Evolutionary conservation across 1,139 yeast species (phyloP).

Genomic region (Kurtzmaniella natalensis): DNA sequence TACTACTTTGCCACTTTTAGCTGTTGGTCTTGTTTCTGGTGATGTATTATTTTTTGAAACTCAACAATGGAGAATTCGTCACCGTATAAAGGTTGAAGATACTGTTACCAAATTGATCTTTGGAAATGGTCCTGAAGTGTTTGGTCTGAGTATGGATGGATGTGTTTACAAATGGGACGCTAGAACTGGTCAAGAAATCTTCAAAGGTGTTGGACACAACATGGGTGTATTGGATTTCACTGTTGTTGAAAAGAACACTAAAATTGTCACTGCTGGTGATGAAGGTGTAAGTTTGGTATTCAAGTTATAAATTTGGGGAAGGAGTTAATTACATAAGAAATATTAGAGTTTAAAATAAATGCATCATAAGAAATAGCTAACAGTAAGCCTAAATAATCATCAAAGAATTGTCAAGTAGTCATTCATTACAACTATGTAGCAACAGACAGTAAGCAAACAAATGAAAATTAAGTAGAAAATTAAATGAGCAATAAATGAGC

Average conservation of each 20-base stretch:
- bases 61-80: conserved; percentile 82
- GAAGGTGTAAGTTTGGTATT: conserved; percentile 89
- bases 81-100: conserved; percentile 63
- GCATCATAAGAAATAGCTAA: too few species aligned
- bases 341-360: too few species aligned
- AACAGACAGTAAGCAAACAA: too few species aligned
- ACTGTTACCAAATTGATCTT: conserved; percentile 81
- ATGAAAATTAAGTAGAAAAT: too few species aligned
- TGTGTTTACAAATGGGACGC: conserved; percentile 84
- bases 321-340: too few species aligned
- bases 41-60: conserved; percentile 78
- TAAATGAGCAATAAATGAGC: too few species aligned
- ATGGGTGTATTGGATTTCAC: conserved; percentile 90
- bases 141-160: conserved; percentile 83
- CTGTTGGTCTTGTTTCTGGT: conserved; percentile 88
- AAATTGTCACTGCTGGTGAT: conserved; percentile 92
- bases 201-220: conserved; percentile 85
- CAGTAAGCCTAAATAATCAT: too few species aligned
- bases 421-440: too few species aligned
- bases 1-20: conserved; percentile 58
- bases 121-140: conserved; percentile 49
- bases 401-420: too few species aligned
- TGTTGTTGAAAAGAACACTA: conserved; percentile 54
- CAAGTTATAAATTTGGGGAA: conserved; percentile 15
- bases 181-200: conserved; percentile 72